Evolutionary conservation across 2,329 filamentous ascomycete species (phyloP).

Genomic region (Chaetomium sp.): DNA sequence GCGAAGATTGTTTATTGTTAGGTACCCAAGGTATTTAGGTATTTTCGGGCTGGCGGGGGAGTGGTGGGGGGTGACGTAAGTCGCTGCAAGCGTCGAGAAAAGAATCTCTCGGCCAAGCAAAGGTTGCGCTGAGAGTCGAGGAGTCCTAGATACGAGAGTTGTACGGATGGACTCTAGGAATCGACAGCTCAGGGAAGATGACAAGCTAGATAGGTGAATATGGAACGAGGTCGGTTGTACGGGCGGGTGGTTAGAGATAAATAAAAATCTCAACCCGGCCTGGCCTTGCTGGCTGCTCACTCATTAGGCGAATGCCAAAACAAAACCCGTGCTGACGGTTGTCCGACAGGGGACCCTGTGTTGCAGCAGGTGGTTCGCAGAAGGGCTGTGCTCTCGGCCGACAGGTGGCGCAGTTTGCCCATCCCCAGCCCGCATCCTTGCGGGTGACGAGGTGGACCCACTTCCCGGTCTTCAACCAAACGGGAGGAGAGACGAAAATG

Average conservation of each 20-base stretch:
- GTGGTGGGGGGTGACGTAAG: constrained; percentile 10
- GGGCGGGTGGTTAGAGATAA: constrained; percentile 18
- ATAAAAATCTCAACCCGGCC: constrained; percentile 13
- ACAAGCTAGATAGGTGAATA: background rate
- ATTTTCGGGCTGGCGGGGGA: background rate
- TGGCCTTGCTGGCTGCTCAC: background rate
- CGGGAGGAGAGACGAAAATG: constrained; percentile 3
- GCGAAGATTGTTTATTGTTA: too few species aligned
- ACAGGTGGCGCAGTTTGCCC: constrained; percentile 20
- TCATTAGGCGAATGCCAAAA: background rate
- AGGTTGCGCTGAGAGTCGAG: background rate
- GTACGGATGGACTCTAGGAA: background rate
- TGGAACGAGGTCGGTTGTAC: background rate
- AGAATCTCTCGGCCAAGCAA: background rate
- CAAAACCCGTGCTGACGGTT: constrained; percentile 17
- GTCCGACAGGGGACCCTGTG: constrained; percentile 12
- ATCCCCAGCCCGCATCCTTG: constrained; percentile 2
- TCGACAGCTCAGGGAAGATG: background rate
- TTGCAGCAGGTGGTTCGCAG: background rate
- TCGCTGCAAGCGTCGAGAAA: background rate
- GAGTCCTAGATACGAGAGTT: background rate
- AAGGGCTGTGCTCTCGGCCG: constrained; percentile 19
- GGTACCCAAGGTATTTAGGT: background rate
- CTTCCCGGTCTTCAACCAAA: constrained; percentile 18
- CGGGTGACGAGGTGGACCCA: constrained; percentile 11